These are phyloP conservation scores for Mollisiaceae sp. DNA, from an alignment of 2,329 filamentous ascomycete genomes.

Conservation along the genomic window DNA sequence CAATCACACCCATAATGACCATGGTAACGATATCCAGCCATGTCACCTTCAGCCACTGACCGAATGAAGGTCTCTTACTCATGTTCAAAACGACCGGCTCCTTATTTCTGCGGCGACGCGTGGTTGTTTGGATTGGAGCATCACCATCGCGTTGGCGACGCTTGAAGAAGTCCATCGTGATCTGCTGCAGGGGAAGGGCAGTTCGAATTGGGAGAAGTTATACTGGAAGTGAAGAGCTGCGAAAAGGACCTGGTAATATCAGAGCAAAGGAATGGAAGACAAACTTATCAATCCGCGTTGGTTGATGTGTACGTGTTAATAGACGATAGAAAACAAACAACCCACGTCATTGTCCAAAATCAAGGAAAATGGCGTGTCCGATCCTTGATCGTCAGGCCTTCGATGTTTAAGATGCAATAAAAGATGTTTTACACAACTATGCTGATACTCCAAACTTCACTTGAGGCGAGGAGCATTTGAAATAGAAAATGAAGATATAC, in stretches of 20 bases:
- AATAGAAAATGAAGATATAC: neutral
- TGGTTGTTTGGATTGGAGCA: constrained; percentile 23
- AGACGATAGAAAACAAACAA: neutral
- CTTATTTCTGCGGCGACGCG: constrained; percentile 27
- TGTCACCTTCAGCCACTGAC: constrained; percentile 71
- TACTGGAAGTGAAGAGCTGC: neutral
- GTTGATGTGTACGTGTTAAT: neutral
- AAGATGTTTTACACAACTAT: neutral
- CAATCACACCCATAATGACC: constrained; percentile 67
- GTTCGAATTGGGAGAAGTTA: too few relatives aligned
- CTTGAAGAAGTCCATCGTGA: constrained; percentile 35
- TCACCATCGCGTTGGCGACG: constrained; percentile 25
- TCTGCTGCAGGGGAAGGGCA: neutral
- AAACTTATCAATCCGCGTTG: neutral
- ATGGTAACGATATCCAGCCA: constrained; percentile 73
- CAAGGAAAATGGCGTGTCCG: constrained; percentile 4
- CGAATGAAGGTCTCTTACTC: constrained; percentile 62
- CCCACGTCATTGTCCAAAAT: constrained; percentile 3
- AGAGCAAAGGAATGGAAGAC: neutral
- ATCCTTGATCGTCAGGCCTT: neutral
- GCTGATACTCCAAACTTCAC: neutral
- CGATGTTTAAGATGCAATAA: neutral
- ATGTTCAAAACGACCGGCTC: constrained; percentile 45
- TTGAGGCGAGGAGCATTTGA: neutral
- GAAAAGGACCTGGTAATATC: neutral